Evolutionary conservation across 805 yeast genomes (phyloP).

Genomic region (Wickerhamiella lipophila): DNA sequence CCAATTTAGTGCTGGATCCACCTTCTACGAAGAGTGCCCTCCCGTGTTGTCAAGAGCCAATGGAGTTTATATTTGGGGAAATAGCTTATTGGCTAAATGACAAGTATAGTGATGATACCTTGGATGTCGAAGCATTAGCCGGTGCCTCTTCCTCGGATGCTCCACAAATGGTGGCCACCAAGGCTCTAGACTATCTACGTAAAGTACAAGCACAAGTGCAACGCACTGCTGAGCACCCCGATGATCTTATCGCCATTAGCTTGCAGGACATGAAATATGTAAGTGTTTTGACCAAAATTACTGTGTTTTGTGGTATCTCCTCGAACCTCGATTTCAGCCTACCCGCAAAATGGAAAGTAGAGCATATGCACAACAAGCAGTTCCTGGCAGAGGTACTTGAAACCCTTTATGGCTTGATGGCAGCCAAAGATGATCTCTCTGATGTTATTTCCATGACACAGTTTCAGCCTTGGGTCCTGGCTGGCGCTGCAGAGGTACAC

Average conservation of each 20-base stretch:
- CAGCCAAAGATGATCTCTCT: conserved; percentile 22
- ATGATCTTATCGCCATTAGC: conserved; percentile 41
- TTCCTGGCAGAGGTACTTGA: not conserved
- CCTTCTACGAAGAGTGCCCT: too few relatives aligned
- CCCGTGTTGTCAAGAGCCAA: too few relatives aligned
- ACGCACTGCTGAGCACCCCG: conserved; percentile 8
- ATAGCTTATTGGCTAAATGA: not conserved
- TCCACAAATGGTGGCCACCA: not conserved
- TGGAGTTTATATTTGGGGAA: conserved; percentile 6
- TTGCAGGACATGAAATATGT: conserved; percentile 73
- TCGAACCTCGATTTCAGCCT: conserved; percentile 38
- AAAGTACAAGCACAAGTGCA: not conserved
- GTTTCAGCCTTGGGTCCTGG: conserved; percentile 14
- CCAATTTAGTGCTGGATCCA: not conserved
- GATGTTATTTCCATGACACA: conserved; percentile 26
- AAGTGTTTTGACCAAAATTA: conserved; percentile 47
- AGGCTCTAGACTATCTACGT: not conserved
- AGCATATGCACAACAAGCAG: not conserved
- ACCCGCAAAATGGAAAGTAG: not conserved
- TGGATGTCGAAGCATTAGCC: not conserved
- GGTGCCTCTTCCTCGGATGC: not conserved
- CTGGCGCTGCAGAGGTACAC: conserved; percentile 10
- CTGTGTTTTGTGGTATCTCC: conserved; percentile 61
- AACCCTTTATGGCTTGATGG: not conserved
- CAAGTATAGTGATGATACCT: not conserved